Evolutionary conservation across 177 flowering plant species (phyloP), one percentile per base, ranked within the genome.

Genomic region (Tripterygium wilfordii): DNA sequence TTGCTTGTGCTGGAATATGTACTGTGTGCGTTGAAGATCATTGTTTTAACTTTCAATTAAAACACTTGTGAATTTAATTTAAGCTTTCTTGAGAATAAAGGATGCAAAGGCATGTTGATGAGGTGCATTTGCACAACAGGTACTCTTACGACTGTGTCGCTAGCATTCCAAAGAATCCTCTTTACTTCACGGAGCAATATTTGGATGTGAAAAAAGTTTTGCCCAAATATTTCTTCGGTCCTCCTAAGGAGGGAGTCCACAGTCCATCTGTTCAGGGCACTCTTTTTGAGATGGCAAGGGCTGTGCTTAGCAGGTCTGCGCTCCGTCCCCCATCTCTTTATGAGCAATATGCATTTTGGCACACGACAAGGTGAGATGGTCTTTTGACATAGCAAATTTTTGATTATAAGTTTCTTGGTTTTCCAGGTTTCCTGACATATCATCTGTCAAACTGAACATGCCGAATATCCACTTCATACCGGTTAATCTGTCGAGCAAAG

Each of bases 391-490:
- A 16, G 20, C 2, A 2, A n/a, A 36, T 4, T n/a, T 27, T 0
- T n/a, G n/a, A n/a, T n/a, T 27, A 6, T 50, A 36, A 13, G 14
- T 27, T 48, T 39, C 27, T 46, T 10, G 32, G 56, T n/a, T 56
- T 67, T 68, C 47, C 88, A 90, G 99, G 70, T 81, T 80, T 60
- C 77, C 66, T 47, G 90, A 80, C 54, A 60, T 94, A 35, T 69
- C 74, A 58, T 77, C 80, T 1, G 55, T 94, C 58, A 64, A 75
- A 19, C 74, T 94, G 13, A 79, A 73, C 60, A 89, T 94, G 99
- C 99, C 99, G 42, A 94, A 94, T 69, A 57, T 94, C 46, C 99
- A 94, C 64, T 94, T 94, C 68, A 55, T 94, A 42, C 99, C 99
- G 4, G 87, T 87, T 45, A 94, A 90, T 64, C 25, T 94, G 18